phyloP scores from a whole-genome alignment of 371 early-diverging fungal species.

The Mortierella sp. region DNA sequence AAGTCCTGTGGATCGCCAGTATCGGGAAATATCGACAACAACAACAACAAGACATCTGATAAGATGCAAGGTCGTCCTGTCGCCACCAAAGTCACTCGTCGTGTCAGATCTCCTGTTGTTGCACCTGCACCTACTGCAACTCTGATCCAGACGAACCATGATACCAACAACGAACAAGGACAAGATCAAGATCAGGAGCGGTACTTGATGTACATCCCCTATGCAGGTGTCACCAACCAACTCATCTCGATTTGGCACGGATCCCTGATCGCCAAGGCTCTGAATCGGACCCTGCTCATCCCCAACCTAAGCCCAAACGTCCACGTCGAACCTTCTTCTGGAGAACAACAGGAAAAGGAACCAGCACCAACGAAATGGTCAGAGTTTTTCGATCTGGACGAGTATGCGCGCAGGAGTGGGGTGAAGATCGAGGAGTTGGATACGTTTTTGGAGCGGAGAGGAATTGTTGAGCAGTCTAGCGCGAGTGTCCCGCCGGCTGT shows the following conservation, averaged over 20 bases:
- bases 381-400: slow-evolving; percentile 44
- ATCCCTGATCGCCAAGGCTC: slow-evolving; percentile 63
- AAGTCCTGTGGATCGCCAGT: slow-evolving; percentile 5
- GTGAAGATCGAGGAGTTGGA: slow-evolving; percentile 42
- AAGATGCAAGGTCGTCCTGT: neutral
- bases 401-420: slow-evolving; percentile 25
- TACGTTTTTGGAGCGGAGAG: slow-evolving; percentile 28
- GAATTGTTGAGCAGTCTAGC: slow-evolving; percentile 25
- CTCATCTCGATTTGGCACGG: slow-evolving; percentile 55
- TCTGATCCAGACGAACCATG: neutral
- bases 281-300: slow-evolving; percentile 69
- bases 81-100: slow-evolving; percentile 21
- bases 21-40: neutral
- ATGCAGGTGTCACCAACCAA: slow-evolving; percentile 53
- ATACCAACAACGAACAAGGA: neutral
- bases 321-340: slow-evolving; percentile 26
- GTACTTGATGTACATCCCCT: slow-evolving; percentile 49
- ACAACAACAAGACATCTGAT: neutral
- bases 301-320: slow-evolving; percentile 63
- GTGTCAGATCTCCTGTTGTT: neutral
- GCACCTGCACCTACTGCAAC: neutral
- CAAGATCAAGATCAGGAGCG: slow-evolving; percentile 4
- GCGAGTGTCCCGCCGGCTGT: neutral
- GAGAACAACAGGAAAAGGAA: slow-evolving; percentile 11
- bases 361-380: slow-evolving; percentile 44